Base-by-base conservation (phyloP, 306 rosid species). In the Pterocarpus macrocarpus region DNA sequence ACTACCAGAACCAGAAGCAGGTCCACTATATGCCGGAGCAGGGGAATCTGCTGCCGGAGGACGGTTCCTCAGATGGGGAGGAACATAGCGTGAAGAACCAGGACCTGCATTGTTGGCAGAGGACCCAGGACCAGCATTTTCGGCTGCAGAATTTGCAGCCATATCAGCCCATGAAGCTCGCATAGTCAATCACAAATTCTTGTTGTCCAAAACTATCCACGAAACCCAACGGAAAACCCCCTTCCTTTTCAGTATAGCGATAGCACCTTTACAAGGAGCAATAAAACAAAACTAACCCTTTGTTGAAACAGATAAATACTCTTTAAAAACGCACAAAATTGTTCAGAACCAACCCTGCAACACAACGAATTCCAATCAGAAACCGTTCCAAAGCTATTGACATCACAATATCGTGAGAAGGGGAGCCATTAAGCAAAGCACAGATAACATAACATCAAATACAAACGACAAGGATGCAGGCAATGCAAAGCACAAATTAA, bases 111-210 rank as follows among this genome's bases (percentile, higher is more conserved):
- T 84, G 80, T 56, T 81, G 41, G 77, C 86, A 34, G 87, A 81
- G 70, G 86, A 78, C 14, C 88, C 91, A 50, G 89, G 36, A 76
- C 87, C 81, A 76, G 63, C 88, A 82, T 81, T 86, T 62, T 90
- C 94, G 76, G 91, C 89, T 68, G 88, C 88, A 71, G 94, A 85
- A 80, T 83, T 90, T 34, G 94, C 94, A 72, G 92, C 92, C 85
- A 88, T 76, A 83, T 90, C 94, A 77, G 94, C 94, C 94, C 94
- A 90, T 68, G 94, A 90, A 86, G 87, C 52, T 83, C 92, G 89
- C 89, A 87, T 88, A 78, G 83, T 88, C 82, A 86, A 82, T 63
- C 80, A 73, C 73, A 78, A 52, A 85, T 81, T 78, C 68, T 76
- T 69, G 16, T 47, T 71, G 82, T 45, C 79, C 14, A 65, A 68